A percentile compares a stretch with the other conserved stretches of the same genome.
These are phyloP conservation scores for Dendrobium catenatum DNA, from an alignment of 106 monocot genomes.

Conservation along the genomic window DNA sequence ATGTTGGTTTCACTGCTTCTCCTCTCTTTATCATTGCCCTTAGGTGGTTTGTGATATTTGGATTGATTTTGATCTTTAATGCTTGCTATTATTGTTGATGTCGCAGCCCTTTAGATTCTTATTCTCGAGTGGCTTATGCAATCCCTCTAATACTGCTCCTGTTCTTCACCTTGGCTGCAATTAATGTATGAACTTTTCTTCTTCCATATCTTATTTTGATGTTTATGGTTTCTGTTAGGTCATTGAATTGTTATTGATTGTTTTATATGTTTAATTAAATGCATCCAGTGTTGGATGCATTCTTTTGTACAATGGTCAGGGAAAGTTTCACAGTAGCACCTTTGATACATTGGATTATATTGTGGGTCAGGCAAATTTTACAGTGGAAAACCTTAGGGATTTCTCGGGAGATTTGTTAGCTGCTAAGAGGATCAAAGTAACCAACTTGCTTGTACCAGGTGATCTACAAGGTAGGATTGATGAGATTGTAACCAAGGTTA, in stretches of 20 bases:
- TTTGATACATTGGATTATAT: constrained; percentile 56
- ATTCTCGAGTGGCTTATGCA: constrained; percentile 39
- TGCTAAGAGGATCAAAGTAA: constrained; percentile 40
- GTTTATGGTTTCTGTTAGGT: not conserved
- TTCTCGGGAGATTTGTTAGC: constrained; percentile 49
- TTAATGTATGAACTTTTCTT: constrained; percentile 22
- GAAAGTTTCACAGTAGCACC: constrained; percentile 52
- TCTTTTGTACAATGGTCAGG: constrained; percentile 63
- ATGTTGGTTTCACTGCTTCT: constrained; percentile 56
- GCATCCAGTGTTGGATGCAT: constrained; percentile 49
- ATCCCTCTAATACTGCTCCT: constrained; percentile 36
- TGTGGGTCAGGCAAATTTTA: constrained; percentile 51
- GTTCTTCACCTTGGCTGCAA: constrained; percentile 32
- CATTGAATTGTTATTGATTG: not conserved
- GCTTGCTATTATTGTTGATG: constrained; percentile 55
- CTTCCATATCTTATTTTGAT: not conserved
- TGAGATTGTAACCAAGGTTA: no score
- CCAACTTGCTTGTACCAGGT: no score
- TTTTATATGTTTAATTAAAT: not conserved
- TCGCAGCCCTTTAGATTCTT: constrained; percentile 28
- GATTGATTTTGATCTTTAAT: constrained; percentile 33
- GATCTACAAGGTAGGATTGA: no score
- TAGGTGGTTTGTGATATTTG: constrained; percentile 66
- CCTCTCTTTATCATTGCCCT: constrained; percentile 47
- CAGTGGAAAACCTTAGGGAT: constrained; percentile 54